Evolutionary conservation across 106 monocot species (phyloP).

Genomic region (Chionographis japonica): DNA sequence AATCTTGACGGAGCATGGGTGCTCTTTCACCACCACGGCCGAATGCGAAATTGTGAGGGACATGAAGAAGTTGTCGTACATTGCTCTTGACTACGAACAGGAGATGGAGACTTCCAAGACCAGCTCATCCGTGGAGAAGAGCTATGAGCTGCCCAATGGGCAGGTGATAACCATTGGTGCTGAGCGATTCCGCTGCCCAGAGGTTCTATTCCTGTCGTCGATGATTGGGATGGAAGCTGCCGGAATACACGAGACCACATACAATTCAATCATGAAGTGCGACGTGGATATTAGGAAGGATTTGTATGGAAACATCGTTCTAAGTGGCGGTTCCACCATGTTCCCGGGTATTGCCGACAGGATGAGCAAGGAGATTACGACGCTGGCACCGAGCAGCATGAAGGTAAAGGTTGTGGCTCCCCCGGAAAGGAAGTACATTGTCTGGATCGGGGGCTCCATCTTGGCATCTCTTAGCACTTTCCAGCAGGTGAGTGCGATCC

Average conservation of each 20-base stretch:
- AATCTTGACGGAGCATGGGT: slow-evolving; percentile 23
- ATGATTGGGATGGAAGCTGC: slow-evolving; percentile 35
- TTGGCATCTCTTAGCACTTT: slow-evolving; percentile 27
- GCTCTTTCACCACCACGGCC: slow-evolving; percentile 26
- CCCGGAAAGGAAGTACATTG: slow-evolving; percentile 26
- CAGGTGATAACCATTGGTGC: slow-evolving; percentile 34
- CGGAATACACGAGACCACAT: slow-evolving; percentile 31
- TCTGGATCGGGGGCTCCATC: slow-evolving; percentile 29
- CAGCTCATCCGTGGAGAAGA: slow-evolving; percentile 24
- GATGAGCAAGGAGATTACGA: slow-evolving; percentile 34
- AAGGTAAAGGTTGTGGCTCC: slow-evolving; percentile 31
- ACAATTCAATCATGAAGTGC: slow-evolving; percentile 33
- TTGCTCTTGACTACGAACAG: slow-evolving; percentile 25
- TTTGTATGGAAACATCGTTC: slow-evolving; percentile 26
- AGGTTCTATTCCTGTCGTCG: slow-evolving; percentile 30
- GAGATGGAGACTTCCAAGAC: slow-evolving; percentile 20
- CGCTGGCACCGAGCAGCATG: slow-evolving; percentile 27
- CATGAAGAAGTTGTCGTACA: slow-evolving; percentile 28
- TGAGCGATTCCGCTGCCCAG: slow-evolving; percentile 26
- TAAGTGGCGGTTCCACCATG: slow-evolving; percentile 29
- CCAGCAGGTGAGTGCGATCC: slow-evolving; percentile 15
- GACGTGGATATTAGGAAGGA: slow-evolving; percentile 34
- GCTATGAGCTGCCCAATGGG: slow-evolving; percentile 22
- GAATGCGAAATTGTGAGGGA: slow-evolving; percentile 30
- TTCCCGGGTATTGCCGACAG: slow-evolving; percentile 32